phyloP scores from a whole-genome alignment of 805 yeast species.

The Candida rishiriensis region DNA sequence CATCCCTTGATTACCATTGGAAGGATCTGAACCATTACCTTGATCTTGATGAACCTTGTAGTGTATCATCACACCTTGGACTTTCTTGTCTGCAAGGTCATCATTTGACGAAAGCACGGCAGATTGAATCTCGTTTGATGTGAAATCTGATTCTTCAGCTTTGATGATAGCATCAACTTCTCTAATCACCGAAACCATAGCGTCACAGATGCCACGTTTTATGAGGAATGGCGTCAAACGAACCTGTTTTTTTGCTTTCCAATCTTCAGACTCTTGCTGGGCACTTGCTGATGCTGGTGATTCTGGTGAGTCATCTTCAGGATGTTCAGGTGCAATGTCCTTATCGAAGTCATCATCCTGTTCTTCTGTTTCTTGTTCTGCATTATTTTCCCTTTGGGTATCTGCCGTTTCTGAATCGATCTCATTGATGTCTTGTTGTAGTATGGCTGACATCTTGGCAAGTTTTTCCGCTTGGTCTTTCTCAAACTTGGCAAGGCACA shows the following conservation, averaged over 20 bases:
- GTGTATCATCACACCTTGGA: slow-evolving; percentile 42
- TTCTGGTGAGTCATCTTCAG: no score
- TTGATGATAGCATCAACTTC: slow-evolving; percentile 43
- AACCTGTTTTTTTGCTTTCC: slow-evolving; percentile 8
- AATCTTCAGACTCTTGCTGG: slow-evolving; percentile 3
- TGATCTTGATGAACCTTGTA: slow-evolving; percentile 42
- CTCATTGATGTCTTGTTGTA: neutral
- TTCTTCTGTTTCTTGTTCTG: slow-evolving; percentile 17
- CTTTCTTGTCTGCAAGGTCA: slow-evolving; percentile 35
- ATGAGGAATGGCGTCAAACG: slow-evolving; percentile 41
- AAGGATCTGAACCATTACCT: no score
- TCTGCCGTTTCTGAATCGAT: neutral
- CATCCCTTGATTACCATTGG: neutral
- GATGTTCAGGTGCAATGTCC: neutral
- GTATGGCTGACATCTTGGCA: slow-evolving; percentile 4
- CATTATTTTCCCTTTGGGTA: slow-evolving; percentile 10
- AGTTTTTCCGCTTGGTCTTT: slow-evolving; percentile 10
- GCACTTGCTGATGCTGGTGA: neutral
- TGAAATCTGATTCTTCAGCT: slow-evolving; percentile 22
- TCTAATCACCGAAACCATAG: slow-evolving; percentile 40
- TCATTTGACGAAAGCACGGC: slow-evolving; percentile 30
- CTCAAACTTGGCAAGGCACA: slow-evolving; percentile 29
- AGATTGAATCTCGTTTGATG: neutral
- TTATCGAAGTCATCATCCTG: slow-evolving; percentile 16
- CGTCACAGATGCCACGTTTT: slow-evolving; percentile 40